These are phyloP conservation scores for Phytophthora cryptogea DNA, from an alignment of 352 stramenopile genomes.

Conservation along the genomic window DNA sequence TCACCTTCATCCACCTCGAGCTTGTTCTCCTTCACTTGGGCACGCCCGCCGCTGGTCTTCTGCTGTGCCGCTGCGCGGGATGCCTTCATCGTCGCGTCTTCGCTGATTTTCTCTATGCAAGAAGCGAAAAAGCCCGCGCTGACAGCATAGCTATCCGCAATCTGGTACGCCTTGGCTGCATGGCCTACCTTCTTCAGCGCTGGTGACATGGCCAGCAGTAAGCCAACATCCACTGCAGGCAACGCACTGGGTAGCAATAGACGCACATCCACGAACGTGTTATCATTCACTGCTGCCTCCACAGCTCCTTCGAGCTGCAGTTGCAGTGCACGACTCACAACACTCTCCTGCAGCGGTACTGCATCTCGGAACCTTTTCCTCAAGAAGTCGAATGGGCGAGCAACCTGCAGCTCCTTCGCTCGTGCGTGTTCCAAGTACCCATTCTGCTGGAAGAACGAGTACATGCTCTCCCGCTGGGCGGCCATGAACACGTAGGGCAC, in stretches of 20 bases:
- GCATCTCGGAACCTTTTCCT: conserved; percentile 72
- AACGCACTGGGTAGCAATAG: conserved; percentile 69
- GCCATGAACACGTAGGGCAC: conserved; percentile 81
- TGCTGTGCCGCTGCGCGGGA: conserved; percentile 39
- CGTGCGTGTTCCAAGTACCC: conserved; percentile 71
- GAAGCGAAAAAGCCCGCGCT: conserved; percentile 59
- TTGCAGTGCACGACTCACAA: conserved; percentile 64
- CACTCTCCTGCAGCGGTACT: conserved; percentile 62
- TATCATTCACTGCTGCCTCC: conserved; percentile 72
- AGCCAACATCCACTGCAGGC: conserved; percentile 39
- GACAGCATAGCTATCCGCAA: conserved; percentile 65
- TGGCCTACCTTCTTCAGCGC: conserved; percentile 33
- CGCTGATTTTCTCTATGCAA: conserved; percentile 50
- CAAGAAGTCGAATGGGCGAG: conserved; percentile 74
- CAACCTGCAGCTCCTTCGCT: conserved; percentile 62
- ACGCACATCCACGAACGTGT: conserved; percentile 63
- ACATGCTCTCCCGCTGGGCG: conserved; percentile 73
- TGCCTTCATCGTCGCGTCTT: conserved; percentile 55
- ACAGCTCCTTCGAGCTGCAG: conserved; percentile 75
- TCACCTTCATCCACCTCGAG: conserved; percentile 36
- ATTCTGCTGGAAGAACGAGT: conserved; percentile 89
- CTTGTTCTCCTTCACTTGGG: conserved; percentile 19
- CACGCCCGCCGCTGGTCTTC: conserved; percentile 18
- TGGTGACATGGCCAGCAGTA: conserved; percentile 57
- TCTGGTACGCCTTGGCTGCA: conserved; percentile 44